Evolutionary conservation across 2,329 filamentous ascomycete species (phyloP), one percentile per base, ranked within the genome.

Genomic region (Colletotrichum melonis): DNA sequence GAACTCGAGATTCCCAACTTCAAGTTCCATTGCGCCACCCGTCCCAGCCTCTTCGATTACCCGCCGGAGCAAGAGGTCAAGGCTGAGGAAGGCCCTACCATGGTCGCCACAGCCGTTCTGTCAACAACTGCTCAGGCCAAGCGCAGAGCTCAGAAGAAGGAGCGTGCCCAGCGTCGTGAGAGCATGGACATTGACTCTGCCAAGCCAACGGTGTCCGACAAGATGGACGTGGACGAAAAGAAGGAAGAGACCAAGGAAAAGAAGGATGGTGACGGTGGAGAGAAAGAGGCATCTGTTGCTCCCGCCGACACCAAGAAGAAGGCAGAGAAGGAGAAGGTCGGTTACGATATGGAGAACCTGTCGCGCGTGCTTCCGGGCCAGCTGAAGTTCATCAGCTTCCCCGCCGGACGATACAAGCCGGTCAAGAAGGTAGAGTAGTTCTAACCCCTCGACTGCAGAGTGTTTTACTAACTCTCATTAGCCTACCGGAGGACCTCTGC

Each of bases 61-160:
- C 97, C 97, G 42, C 97, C 97, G 1, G 96, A 98, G 84, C 94
- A 97, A 78, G 95, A 98, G 82, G 92, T 97, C 79, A 98, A 98
- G 89, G 85, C 94, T 0, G 96, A 98, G 80, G 96, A 98, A 81
- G 95, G 95, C 0, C 95, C 95, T 0, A 94, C 97, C 74, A 91
- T 98, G 83, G 94, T 99, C 76, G 97, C 97, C 77, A 98, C 97
- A 11, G 97, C 97, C 28, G 95, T 99, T 56, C 88, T 99, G 22
- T 98, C 96, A 2, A 99, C 97, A 4, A 99, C 97, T 2, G 96
- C 96, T 1, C 97, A 98, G 83, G 97, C 97, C 75, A 98, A 97
- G 87, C 94, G 97, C 78, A 92, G 97, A 78, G 96, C 96, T 2
- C 93, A 97, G 83, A 95, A 95, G 84, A 98, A 98, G 84, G 97